Percentiles rank a stretch among this genome's conserved stretches.
These are phyloP conservation scores for Lizanozyma gosingica DNA, from an alignment of 1,139 yeast species.

Conservation along the genomic window DNA sequence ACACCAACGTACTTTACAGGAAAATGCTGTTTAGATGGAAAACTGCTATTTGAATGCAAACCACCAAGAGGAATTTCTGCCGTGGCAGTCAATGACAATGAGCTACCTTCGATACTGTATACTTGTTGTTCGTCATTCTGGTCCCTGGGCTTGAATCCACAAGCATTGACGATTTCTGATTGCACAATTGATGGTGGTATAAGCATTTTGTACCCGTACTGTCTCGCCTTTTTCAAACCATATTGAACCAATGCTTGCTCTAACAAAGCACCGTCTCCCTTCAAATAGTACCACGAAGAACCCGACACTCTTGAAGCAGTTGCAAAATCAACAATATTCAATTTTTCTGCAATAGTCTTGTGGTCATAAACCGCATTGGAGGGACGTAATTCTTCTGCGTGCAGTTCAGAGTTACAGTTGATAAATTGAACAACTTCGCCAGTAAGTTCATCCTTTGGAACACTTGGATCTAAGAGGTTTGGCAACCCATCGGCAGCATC, in stretches of 20 bases:
- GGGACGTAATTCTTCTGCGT: slow-evolving; percentile 14
- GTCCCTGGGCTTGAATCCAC: slow-evolving; percentile 95
- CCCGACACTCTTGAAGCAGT: slow-evolving; percentile 76
- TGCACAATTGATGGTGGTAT: slow-evolving; percentile 84
- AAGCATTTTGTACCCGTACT: slow-evolving; percentile 59
- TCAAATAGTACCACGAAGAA: slow-evolving; percentile 77
- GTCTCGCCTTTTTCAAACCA: slow-evolving; percentile 58
- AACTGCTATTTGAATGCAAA: slow-evolving; percentile 35
- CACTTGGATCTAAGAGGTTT: slow-evolving; percentile 49
- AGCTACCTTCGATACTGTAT: slow-evolving; percentile 46
- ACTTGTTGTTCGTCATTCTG: slow-evolving; percentile 81
- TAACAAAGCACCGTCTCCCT: slow-evolving; percentile 79
- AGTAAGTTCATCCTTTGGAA: slow-evolving; percentile 31
- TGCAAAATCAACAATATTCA: slow-evolving; percentile 60
- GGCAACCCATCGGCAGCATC: slow-evolving; percentile 52
- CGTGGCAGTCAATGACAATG: slow-evolving; percentile 76
- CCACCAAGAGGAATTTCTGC: slow-evolving; percentile 96
- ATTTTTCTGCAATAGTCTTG: slow-evolving; percentile 49
- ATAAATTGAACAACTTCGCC: slow-evolving; percentile 40
- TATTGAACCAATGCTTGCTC: slow-evolving; percentile 88
- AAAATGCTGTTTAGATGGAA: slow-evolving; percentile 22
- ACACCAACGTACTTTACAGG: slow-evolving; percentile 70
- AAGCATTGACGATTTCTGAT: slow-evolving; percentile 69
- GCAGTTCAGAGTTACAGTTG: slow-evolving; percentile 29
- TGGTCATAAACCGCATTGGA: slow-evolving; percentile 43